Percentiles rank a stretch among this genome's conserved stretches.
These are phyloP conservation scores for Penicillium hesseltinei DNA, from an alignment of 2,329 filamentous ascomycete genomes.

Conservation along the genomic window DNA sequence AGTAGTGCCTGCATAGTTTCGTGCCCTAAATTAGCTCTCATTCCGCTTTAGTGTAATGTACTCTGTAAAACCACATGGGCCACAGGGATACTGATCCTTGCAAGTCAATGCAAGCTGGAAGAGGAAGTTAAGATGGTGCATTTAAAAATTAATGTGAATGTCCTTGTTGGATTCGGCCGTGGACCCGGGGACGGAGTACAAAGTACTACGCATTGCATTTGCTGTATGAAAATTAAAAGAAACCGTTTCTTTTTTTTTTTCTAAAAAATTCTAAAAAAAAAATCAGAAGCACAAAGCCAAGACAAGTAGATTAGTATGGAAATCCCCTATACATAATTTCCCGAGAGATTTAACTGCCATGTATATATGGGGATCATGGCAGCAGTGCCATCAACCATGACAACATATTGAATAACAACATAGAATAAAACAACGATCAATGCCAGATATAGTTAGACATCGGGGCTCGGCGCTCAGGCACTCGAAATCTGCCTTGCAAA, in stretches of 20 bases:
- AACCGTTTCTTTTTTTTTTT: neutral
- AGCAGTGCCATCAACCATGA: neutral
- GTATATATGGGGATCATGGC: neutral
- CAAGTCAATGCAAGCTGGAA: neutral
- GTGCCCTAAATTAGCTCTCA: constrained; percentile 6
- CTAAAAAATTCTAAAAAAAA: too few relatives aligned
- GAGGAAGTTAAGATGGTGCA: neutral
- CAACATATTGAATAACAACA: neutral
- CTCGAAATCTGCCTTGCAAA: constrained; percentile 8
- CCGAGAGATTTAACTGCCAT: neutral
- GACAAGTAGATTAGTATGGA: neutral
- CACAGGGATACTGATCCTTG: neutral
- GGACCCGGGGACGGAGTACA: neutral
- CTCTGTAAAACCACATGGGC: neutral
- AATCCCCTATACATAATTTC: neutral
- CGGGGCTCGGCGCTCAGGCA: neutral
- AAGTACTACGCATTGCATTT: neutral
- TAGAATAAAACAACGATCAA: neutral
- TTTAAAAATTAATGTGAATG: neutral
- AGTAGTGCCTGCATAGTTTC: constrained; percentile 4
- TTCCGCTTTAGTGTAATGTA: neutral
- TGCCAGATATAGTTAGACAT: neutral
- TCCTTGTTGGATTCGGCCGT: neutral
- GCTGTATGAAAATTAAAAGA: neutral
- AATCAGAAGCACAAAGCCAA: neutral